phyloP scores from a whole-genome alignment of 2,329 filamentous ascomycete species.

The Xylaria sp. region DNA sequence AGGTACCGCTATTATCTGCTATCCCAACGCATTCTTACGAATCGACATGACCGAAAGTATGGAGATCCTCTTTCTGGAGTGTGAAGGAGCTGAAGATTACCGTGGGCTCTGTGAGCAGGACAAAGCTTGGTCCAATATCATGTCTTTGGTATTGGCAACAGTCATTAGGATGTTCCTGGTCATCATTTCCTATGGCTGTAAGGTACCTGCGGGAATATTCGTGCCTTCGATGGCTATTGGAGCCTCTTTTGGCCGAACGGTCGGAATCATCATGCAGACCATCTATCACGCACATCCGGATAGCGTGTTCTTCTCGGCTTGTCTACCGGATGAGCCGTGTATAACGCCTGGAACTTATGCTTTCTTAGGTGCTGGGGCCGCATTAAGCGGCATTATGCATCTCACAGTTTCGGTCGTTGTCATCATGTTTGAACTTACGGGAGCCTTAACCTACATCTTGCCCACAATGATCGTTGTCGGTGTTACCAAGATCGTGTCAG shows the following conservation, averaged over 20 bases:
- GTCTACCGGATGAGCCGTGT: slow-evolving; percentile 90
- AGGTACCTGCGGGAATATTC: slow-evolving; percentile 97
- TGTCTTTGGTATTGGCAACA: slow-evolving; percentile 82
- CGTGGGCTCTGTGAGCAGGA: slow-evolving; percentile 85
- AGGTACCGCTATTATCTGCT: slow-evolving; percentile 90
- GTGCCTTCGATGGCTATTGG: slow-evolving; percentile 98
- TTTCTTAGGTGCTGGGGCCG: slow-evolving; percentile 90
- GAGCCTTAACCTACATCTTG: slow-evolving; percentile 95
- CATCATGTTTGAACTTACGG: slow-evolving; percentile 99
- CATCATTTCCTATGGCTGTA: slow-evolving; percentile 96
- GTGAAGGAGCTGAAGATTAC: slow-evolving; percentile 88
- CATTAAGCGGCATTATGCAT: slow-evolving; percentile 97
- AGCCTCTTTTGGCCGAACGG: slow-evolving; percentile 89
- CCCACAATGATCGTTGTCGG: slow-evolving; percentile 99
- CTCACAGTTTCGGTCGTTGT: slow-evolving; percentile 96
- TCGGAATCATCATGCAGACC: slow-evolving; percentile 94
- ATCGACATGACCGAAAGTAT: slow-evolving; percentile 99
- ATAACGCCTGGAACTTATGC: slow-evolving; percentile 98
- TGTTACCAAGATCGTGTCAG: slow-evolving; percentile 91
- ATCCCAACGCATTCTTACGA: slow-evolving; percentile 91
- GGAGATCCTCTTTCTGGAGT: slow-evolving; percentile 96
- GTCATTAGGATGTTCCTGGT: slow-evolving; percentile 84
- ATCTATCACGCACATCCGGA: slow-evolving; percentile 85
- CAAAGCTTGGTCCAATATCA: slow-evolving; percentile 80
- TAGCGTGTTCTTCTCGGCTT: slow-evolving; percentile 87